These are phyloP conservation scores for Aspergillus sergii DNA, from an alignment of 2,329 filamentous ascomycete species.

Conservation along the genomic window DNA sequence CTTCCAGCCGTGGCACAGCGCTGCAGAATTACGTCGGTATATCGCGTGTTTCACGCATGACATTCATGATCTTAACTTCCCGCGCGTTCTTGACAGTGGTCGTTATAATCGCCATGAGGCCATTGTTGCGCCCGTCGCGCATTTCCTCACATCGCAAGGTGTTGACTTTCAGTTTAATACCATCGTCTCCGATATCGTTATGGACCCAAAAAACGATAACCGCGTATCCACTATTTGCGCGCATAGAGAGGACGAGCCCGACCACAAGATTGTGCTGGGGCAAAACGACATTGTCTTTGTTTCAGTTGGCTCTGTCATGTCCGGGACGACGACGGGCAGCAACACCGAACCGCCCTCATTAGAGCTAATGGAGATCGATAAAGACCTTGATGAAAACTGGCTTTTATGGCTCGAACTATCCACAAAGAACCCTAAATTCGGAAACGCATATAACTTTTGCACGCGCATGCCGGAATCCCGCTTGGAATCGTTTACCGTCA, in stretches of 20 bases:
- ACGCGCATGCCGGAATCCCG: constrained; percentile 38
- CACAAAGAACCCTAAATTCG: constrained; percentile 38
- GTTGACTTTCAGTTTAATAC: constrained; percentile 33
- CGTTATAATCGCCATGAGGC: constrained; percentile 31
- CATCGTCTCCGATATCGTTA: constrained; percentile 29
- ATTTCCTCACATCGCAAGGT: constrained; percentile 25
- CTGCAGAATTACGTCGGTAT: constrained; percentile 30
- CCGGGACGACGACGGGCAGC: constrained; percentile 37
- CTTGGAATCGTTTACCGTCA: constrained; percentile 48
- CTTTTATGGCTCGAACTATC: constrained; percentile 45
- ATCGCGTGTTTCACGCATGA: constrained; percentile 26
- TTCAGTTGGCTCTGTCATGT: constrained; percentile 44
- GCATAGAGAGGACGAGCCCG: constrained; percentile 17
- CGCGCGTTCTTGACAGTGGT: constrained; percentile 22
- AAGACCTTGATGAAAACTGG: constrained; percentile 44
- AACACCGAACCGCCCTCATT: constrained; percentile 33
- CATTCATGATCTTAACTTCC: constrained; percentile 21
- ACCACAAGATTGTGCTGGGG: constrained; percentile 25
- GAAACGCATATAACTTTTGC: constrained; percentile 47
- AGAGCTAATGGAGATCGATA: constrained; percentile 24
- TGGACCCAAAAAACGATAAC: constrained; percentile 15
- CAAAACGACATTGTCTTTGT: constrained; percentile 43
- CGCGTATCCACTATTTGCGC: constrained; percentile 30
- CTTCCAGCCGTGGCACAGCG: constrained; percentile 33
- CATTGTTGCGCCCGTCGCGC: constrained; percentile 26